Conservation (phyloP, 73 alveolate genomes). For the Paramecium biaurelia region DNA sequence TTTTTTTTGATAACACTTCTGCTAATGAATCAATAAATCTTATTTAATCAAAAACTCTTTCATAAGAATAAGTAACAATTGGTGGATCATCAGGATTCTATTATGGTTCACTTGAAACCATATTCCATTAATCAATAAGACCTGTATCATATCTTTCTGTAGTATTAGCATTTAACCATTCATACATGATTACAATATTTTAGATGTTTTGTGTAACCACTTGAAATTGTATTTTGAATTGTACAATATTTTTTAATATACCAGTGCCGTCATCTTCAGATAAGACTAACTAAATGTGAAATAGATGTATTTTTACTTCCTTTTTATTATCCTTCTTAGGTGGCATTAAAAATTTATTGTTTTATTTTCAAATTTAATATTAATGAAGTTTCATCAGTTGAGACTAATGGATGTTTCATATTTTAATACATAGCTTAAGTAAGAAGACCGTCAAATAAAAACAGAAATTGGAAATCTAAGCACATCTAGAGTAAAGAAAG, state of each 20-base stretch:
- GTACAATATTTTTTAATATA: constrained; percentile 46
- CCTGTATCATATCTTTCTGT: constrained; percentile 53
- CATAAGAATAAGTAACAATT: constrained; percentile 24
- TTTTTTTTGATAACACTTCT: constrained; percentile 18
- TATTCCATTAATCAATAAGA: constrained; percentile 55
- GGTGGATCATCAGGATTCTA: constrained; percentile 12
- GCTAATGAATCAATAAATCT: constrained; percentile 58
- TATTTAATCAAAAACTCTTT: constrained; percentile 54
- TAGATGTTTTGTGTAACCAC: constrained; percentile 21
- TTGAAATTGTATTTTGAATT: constrained; percentile 39
- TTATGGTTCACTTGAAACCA: constrained; percentile 5
- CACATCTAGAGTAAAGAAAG: background rate
- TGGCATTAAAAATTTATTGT: constrained; percentile 29
- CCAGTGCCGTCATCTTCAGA: constrained; percentile 61
- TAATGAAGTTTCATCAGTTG: background rate
- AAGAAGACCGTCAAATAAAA: background rate
- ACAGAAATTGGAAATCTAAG: background rate
- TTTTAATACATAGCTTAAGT: background rate
- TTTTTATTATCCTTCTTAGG: constrained; percentile 59
- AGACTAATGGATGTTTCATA: background rate
- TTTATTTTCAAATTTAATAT: background rate
- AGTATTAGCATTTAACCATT: constrained; percentile 49
- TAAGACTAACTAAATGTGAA: background rate
- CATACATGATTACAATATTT: constrained; percentile 59
- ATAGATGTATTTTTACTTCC: constrained; percentile 24